Evolutionary conservation across 257 asterid genomes (phyloP).

Genomic region (Buddleja alternifolia): DNA sequence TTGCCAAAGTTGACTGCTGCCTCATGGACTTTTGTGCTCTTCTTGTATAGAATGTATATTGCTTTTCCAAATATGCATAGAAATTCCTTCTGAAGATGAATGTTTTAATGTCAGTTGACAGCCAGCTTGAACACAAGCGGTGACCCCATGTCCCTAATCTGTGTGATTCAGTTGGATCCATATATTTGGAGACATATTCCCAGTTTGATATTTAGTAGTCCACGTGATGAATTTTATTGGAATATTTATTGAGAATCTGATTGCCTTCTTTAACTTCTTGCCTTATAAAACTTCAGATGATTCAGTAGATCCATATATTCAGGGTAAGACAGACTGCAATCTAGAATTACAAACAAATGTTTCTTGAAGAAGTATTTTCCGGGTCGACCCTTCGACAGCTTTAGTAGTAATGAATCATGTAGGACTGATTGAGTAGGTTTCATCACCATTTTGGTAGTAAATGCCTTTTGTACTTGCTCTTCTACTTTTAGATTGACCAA

Average conservation of each 20-base stretch:
- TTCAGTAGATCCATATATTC: not conserved
- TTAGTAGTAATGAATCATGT: not conserved
- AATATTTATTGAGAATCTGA: too few species aligned
- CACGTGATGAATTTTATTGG: too few species aligned
- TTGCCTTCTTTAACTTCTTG: too few species aligned
- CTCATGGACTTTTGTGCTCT: not conserved
- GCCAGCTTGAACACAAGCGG: not conserved
- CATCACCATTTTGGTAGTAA: not conserved
- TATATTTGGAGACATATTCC: too few species aligned
- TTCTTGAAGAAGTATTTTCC: not conserved
- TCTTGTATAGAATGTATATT: not conserved
- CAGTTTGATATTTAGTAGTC: too few species aligned
- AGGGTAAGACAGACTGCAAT: not conserved
- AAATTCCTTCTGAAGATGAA: not conserved
- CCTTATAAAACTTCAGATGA: too few species aligned
- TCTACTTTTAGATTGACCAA: conserved; percentile 3
- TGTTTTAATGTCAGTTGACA: not conserved
- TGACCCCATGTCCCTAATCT: too few species aligned
- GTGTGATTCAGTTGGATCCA: too few species aligned
- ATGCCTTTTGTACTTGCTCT: conserved; percentile 8
- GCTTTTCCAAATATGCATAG: not conserved
- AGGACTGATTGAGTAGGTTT: not conserved
- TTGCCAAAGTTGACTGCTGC: not conserved
- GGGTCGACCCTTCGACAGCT: not conserved
- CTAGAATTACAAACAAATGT: not conserved